These are phyloP conservation scores for Penicillium sp. DNA, from an alignment of 2,329 filamentous ascomycete genomes.

Conservation along the genomic window DNA sequence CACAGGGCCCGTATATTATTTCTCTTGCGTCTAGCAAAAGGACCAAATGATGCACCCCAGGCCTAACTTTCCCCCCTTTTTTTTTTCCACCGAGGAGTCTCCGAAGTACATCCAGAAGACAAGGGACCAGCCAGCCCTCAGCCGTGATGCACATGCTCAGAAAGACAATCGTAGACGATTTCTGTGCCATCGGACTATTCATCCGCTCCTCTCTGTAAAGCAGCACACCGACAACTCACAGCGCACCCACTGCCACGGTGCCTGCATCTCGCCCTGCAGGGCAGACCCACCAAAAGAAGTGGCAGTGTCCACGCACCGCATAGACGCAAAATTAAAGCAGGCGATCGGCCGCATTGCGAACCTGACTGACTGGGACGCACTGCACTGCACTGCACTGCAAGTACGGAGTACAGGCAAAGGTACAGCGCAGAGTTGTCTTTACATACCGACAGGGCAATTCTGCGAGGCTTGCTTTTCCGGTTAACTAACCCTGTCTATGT, in stretches of 20 bases:
- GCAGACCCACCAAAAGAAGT: slow-evolving; percentile 14
- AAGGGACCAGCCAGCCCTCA: not conserved
- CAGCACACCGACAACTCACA: too few species aligned
- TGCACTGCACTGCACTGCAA: not conserved
- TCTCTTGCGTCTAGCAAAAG: not conserved
- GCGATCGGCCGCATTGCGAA: slow-evolving; percentile 10
- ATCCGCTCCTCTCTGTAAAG: too few species aligned
- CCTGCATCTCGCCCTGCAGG: slow-evolving; percentile 27
- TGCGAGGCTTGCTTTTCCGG: not conserved
- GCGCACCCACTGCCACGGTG: slow-evolving; percentile 6
- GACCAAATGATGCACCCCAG: not conserved
- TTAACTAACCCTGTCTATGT: too few species aligned
- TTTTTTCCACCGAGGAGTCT: not conserved
- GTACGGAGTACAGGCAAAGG: not conserved
- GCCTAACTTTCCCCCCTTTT: not conserved
- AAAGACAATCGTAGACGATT: too few species aligned
- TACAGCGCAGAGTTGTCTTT: not conserved
- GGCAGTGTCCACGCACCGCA: slow-evolving; percentile 20
- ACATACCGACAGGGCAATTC: not conserved
- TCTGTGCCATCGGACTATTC: too few species aligned
- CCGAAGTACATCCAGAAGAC: not conserved
- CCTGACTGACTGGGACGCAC: not conserved
- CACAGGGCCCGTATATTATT: not conserved
- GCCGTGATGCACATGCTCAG: too few species aligned
- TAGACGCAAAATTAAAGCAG: slow-evolving; percentile 6